Evolutionary conservation across 139 green algal species (phyloP), one percentile per base, ranked within the genome.

Genomic region (Chlorella vulgaris): DNA sequence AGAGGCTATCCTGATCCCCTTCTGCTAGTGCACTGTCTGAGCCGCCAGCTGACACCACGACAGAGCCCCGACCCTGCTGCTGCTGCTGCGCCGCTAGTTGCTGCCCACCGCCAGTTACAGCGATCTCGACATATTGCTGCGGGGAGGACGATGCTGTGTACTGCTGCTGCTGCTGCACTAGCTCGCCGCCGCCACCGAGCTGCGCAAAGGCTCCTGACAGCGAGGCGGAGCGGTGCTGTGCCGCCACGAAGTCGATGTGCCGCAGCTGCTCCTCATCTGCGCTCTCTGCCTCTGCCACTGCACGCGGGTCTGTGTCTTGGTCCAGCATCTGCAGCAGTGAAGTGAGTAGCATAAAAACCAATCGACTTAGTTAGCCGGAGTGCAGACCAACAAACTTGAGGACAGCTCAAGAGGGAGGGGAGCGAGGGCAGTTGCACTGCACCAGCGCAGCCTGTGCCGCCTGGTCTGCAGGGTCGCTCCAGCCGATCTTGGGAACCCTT

Each of bases 261-360:
- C 50, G 70, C 47, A 78, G 70, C 31, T 4, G 15, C 70, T 78
- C 70, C 31, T 66, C 47, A 33, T 78, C 70, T 22, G 70, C 47
- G 3, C 31, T 33, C 50, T 78, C 70, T 50, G 70, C 70, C 21
- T 29, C 70, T 36, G 35, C 58, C 55, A 69, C 74, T 3, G 24
- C 74, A 13, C 58, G 7, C 6, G 55, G 43, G 38, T 80, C 74
- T 35, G 71, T 50, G 26, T 69, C 55, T 53, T 80, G 55, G 36
- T 69, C 55, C 74, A 69, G 55, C 55, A 80, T 69, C 55, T 80
- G n/a, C n/a, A n/a, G n/a, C n/a, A n/a, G n/a, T n/a, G n/a, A n/a
- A n/a, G n/a, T n/a, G n/a, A n/a, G n/a, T n/a, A n/a, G n/a, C n/a
- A n/a, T n/a, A n/a, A n/a, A n/a, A n/a, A n/a, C n/a, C n/a, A n/a